Evolutionary conservation across 2,329 filamentous ascomycete species (phyloP), one percentile per base, ranked within the genome.

Genomic region (Sarocladium kiliense): DNA sequence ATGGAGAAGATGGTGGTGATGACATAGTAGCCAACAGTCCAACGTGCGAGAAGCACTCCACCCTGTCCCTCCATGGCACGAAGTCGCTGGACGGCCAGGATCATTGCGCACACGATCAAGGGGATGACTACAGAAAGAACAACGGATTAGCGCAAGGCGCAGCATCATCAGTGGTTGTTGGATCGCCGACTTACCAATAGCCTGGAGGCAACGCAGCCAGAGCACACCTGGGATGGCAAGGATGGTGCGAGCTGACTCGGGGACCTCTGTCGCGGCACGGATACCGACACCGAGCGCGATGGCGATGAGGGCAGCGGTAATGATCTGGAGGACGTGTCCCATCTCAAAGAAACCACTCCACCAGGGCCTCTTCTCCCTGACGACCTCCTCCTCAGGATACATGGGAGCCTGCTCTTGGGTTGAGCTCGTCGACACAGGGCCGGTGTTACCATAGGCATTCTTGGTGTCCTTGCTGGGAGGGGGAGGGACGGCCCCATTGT

Each of bases 11-110:
- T 59, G 0, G 78, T 81, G 2, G 78, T 81, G 19, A 70, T 19
- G 14, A 81, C 59, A 49, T 81, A 81, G 65, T 77, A 80, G n/a
- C 70, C 68, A 19, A 80, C 68, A 1, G 77, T 77, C 73, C 72
- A 79, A 23, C 63, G 65, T 16, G 76, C 78, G 0, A 81, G 70
- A 53, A 65, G 65, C 11, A 21, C 21, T 34, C 57, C 57, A 6
- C 72, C 76, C 12, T 73, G 71, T 10, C 70, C 62, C 11, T 73
- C 66, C 71, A 80, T 77, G 6, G 67, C 70, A 18, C 74, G 71
- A 7, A 53, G 50, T 9, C 50, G 50, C 50, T 53, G 50, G 23
- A 53, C 34, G 14, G 50, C 50, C 2, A 53, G 34, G 18, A 53
- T 53, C 50, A 53, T 53, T 9, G 50, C 32, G 34, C 50, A 53